Evolutionary conservation across 345 rosid species (phyloP).

Genomic region (Murraya paniculata): DNA sequence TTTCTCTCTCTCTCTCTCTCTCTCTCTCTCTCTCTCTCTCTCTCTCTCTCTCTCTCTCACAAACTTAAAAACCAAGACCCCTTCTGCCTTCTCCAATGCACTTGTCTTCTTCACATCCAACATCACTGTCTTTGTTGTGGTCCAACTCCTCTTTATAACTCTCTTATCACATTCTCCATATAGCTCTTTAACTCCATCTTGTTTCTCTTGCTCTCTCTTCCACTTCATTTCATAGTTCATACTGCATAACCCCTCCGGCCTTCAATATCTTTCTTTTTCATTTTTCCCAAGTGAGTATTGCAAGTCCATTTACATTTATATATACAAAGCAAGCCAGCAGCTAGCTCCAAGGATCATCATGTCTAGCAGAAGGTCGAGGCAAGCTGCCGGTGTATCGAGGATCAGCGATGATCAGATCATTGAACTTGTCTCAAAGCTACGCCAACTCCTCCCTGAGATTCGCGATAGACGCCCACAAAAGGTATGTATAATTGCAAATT

Average conservation of each 20-base stretch:
- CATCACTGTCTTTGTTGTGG: constrained; percentile 56
- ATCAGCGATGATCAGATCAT: constrained; percentile 92
- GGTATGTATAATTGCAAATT: constrained; percentile 35
- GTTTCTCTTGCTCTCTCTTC: too few species aligned
- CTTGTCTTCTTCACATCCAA: constrained; percentile 78
- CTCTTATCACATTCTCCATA: constrained; percentile 42
- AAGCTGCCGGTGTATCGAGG: constrained; percentile 54
- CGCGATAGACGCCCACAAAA: constrained; percentile 71
- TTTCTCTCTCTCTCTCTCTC: background rate
- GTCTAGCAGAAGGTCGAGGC: constrained; percentile 96
- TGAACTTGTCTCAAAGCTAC: constrained; percentile 79
- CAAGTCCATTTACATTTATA: too few species aligned
- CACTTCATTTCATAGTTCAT: too few species aligned
- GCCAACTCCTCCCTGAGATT: constrained; percentile 89
- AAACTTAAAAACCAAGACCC: constrained; percentile 8
- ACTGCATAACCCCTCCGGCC: too few species aligned
- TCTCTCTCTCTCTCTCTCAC: background rate
- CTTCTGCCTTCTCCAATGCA: constrained; percentile 61
- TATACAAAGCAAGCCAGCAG: background rate
- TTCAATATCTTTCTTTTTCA: too few species aligned
- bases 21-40: background rate
- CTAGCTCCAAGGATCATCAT: constrained; percentile 21
- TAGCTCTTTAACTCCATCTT: too few species aligned
- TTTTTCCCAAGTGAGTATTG: too few species aligned
- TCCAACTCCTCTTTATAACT: constrained; percentile 66